Percentiles rank a stretch among this genome's conserved stretches.
Conservation (phyloP, 306 rosid species). For the Arachis hypogaea region DNA sequence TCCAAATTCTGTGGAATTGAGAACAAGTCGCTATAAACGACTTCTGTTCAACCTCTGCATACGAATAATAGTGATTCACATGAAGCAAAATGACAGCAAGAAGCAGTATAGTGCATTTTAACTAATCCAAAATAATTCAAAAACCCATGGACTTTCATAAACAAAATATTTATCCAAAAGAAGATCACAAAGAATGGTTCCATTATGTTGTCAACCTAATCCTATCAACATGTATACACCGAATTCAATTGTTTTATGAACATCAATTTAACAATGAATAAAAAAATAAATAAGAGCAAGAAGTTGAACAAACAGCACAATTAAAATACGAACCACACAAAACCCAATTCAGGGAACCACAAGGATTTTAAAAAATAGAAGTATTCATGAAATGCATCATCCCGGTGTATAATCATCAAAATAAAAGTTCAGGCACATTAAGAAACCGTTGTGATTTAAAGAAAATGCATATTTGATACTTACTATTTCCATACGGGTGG, state of each 20-base stretch:
- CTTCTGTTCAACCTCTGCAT: background rate
- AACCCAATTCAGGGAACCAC: background rate
- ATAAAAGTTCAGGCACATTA: background rate
- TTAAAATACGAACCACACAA: background rate
- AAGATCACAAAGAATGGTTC: background rate
- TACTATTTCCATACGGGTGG: conserved; percentile 85
- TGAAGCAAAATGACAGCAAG: background rate
- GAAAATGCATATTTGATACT: conserved; percentile 27
- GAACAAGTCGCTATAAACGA: background rate
- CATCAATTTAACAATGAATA: background rate
- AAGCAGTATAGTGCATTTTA: background rate
- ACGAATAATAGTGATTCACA: background rate
- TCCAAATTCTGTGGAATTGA: background rate
- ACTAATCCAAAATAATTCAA: background rate
- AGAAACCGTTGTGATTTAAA: background rate
- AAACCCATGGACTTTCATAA: background rate
- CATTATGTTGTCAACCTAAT: background rate
- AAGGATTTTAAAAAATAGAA: background rate
- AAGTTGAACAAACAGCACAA: background rate
- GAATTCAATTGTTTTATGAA: background rate
- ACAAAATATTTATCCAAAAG: background rate
- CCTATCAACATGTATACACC: too few relatives aligned
- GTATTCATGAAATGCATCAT: background rate
- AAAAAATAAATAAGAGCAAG: background rate
- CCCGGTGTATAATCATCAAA: background rate